Conservation (phyloP, 140 eudicot genomes). For the Flaveria floridana region DNA sequence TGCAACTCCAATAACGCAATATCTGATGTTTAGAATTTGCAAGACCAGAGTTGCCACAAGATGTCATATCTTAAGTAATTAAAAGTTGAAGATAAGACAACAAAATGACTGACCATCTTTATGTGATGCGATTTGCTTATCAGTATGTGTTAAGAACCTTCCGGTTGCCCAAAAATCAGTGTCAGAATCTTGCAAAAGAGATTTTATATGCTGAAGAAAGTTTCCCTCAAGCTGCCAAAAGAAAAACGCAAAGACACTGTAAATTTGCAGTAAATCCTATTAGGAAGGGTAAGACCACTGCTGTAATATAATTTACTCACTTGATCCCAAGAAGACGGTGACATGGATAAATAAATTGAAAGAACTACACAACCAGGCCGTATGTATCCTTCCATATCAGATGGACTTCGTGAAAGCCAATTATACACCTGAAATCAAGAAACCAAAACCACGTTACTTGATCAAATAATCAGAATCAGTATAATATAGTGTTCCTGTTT, state of each 20-base stretch:
- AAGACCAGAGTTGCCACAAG: not conserved
- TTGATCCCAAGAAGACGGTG: conserved; percentile 78
- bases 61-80: not conserved
- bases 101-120: conserved; percentile 57
- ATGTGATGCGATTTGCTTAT: conserved; percentile 65
- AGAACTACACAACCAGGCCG: conserved; percentile 93
- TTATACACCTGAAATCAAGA: conserved; percentile 53
- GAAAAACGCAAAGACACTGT: not conserved
- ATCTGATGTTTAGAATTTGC: not conserved
- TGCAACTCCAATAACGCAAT: not conserved
- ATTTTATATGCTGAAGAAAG: conserved; percentile 45
- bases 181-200: conserved; percentile 51
- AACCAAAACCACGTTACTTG: not conserved
- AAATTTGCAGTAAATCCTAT: conserved; percentile 34
- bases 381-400: conserved; percentile 91
- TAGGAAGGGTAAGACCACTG: not conserved
- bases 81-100: not conserved
- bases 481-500: not conserved
- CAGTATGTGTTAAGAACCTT: conserved; percentile 66
- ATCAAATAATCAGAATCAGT: not conserved
- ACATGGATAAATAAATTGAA: conserved; percentile 71
- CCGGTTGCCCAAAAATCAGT: conserved; percentile 72
- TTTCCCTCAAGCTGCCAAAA: conserved; percentile 65
- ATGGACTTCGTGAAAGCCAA: conserved; percentile 90
- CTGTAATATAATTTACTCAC: conserved; percentile 40